Evolutionary conservation across 2,329 filamentous ascomycete species (phyloP), one percentile per base, ranked within the genome.

Genomic region (Drechslerella coelobrocha): DNA sequence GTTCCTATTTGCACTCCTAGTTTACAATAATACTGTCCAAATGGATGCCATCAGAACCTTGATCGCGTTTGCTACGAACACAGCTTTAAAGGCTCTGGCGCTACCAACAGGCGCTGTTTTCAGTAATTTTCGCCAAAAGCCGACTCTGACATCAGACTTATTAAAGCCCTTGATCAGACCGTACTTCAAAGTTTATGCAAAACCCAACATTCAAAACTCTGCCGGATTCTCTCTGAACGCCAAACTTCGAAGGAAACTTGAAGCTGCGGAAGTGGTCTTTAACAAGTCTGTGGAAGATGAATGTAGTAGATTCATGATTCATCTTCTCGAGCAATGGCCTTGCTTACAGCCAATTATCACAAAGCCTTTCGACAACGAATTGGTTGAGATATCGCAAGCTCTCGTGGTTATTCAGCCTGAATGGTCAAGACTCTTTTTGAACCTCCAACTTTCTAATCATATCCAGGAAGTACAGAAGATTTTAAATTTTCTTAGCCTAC

Each of bases 391-490:
- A 5, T 37, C 69, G 0, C 68, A 76, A 9, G 83, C 82, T 2
- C 37, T 84, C 1, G 73, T 77, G 0, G 73, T 75, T 0, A 75
- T 86, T 12, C 72, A 73, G 0, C 79, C 79, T 0, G 81, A 84
- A 54, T 86, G 84, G 84, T 71, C 76, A 2, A 79, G 81, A 0
- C 73, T 84, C 0, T 81, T 78, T n/a, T 78, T 80, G 3, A 86
- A 86, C 47, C 68, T 78, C 8, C 78, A 83, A 26, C 77, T 86
- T 0, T 80, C 78, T 0, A 43, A 75, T 0, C 82, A 85, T 72
- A 66, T 85, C 0, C 60, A 77, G 8, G 45, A 78, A 24, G 79
- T 83, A 0, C 83, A 86, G 56, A 4, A 48, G 0, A 73, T 83
- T 7, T 68, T 84, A 12, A 61, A 79, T 51, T 60, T 55, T 2